phyloP scores from a whole-genome alignment of 2,329 filamentous ascomycete species.

The Scedosporium boydii region DNA sequence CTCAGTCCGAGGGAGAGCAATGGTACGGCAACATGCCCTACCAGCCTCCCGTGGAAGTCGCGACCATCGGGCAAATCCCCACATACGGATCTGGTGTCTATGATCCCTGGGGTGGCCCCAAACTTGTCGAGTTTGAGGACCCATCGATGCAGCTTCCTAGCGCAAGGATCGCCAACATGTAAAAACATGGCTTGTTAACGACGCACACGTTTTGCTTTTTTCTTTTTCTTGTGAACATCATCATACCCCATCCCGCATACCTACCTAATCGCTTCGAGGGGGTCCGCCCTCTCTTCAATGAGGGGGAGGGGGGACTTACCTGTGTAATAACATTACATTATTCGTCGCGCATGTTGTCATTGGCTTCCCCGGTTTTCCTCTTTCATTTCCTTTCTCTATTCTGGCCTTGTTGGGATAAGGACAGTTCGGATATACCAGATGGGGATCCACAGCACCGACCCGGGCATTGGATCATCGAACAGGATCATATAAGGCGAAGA shows the following conservation, averaged over 20 bases:
- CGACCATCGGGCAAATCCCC: slow-evolving; percentile 42
- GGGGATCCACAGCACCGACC: background rate
- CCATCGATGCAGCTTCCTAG: slow-evolving; percentile 50
- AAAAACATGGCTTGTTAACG: slow-evolving; percentile 12
- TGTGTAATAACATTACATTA: background rate
- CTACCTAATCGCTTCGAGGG: background rate
- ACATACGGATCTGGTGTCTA: slow-evolving; percentile 40
- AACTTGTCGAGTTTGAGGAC: slow-evolving; percentile 46
- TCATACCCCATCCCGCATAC: background rate
- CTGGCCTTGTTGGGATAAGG: background rate
- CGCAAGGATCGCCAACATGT: slow-evolving; percentile 47
- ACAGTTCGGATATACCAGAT: background rate
- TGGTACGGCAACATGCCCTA: slow-evolving; percentile 45
- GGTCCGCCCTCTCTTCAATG: background rate
- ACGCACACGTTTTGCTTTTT: background rate
- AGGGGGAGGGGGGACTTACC: background rate
- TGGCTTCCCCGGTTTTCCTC: background rate
- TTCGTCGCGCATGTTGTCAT: background rate
- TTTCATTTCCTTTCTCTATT: background rate
- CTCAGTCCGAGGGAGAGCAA: slow-evolving; percentile 34
- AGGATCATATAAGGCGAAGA: background rate
- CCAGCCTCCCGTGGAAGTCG: slow-evolving; percentile 42
- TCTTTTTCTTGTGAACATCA: background rate
- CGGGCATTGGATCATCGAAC: background rate
- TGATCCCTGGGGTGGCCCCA: slow-evolving; percentile 39